Conservation (phyloP, 2,329 filamentous ascomycete species). For the Endoconidiophora polonica region DNA sequence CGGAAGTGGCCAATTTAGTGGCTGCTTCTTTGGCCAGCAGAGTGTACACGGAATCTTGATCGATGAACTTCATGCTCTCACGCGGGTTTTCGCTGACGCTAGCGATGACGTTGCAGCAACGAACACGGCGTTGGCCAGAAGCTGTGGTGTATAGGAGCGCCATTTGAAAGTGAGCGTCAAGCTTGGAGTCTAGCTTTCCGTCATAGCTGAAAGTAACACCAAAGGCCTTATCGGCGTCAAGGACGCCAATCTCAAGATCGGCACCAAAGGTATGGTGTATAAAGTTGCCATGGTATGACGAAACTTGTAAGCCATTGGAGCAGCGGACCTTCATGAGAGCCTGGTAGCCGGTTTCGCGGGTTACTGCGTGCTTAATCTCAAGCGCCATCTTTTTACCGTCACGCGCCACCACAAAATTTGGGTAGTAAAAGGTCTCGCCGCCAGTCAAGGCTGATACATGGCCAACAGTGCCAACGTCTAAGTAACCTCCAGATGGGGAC, state of each 20-base stretch:
- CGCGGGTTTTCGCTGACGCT: slow-evolving; percentile 74
- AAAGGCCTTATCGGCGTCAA: slow-evolving; percentile 88
- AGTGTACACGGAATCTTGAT: slow-evolving; percentile 82
- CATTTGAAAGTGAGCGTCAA: slow-evolving; percentile 95
- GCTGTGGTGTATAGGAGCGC: slow-evolving; percentile 89
- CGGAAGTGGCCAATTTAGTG: slow-evolving; percentile 58
- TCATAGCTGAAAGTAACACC: slow-evolving; percentile 88
- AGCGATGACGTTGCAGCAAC: slow-evolving; percentile 86
- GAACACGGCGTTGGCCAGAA: slow-evolving; percentile 70
- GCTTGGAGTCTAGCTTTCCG: slow-evolving; percentile 88
- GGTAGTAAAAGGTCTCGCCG: slow-evolving; percentile 91
- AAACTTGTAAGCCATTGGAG: slow-evolving; percentile 86
- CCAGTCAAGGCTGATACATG: slow-evolving; percentile 79
- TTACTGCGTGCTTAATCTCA: slow-evolving; percentile 75
- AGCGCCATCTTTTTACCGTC: slow-evolving; percentile 70
- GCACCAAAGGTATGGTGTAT: slow-evolving; percentile 89
- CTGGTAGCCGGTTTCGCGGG: slow-evolving; percentile 84
- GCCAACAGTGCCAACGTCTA: slow-evolving; percentile 84
- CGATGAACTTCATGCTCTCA: slow-evolving; percentile 80
- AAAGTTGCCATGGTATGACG: slow-evolving; percentile 92
- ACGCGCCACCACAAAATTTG: slow-evolving; percentile 79
- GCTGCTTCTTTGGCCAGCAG: slow-evolving; percentile 89
- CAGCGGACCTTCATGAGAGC: slow-evolving; percentile 97
- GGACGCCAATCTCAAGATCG: slow-evolving; percentile 80
- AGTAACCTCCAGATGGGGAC: slow-evolving; percentile 73